Evolutionary conservation across 176 grass and related monocot species (phyloP).

Genomic region (Musa acuminata): DNA sequence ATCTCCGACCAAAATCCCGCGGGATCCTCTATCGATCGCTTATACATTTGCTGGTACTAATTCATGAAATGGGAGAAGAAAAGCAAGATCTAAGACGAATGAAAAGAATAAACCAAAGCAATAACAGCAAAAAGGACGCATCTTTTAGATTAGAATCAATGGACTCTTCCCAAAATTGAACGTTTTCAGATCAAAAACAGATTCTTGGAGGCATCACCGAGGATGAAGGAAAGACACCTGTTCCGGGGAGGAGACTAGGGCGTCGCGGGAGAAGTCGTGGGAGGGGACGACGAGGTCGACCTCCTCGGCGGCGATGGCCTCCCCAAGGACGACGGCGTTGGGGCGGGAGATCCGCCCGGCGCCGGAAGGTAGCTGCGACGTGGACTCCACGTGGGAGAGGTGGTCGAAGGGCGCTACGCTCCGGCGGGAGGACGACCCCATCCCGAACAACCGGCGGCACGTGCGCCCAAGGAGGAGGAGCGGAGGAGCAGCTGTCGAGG

Average conservation of each 20-base stretch:
- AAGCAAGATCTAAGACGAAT: background rate
- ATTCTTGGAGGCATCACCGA: background rate
- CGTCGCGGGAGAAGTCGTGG: conserved; percentile 45
- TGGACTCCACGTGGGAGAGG: conserved; percentile 54
- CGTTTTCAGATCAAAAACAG: background rate
- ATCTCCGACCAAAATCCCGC: conserved; percentile 77
- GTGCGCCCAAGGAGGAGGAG: background rate
- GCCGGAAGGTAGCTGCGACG: conserved; percentile 54
- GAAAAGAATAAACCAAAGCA: background rate
- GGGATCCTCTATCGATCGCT: conserved; percentile 58
- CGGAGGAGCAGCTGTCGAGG: background rate
- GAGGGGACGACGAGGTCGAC: conserved; percentile 54
- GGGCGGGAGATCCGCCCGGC: conserved; percentile 42
- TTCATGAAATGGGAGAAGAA: conserved; percentile 22
- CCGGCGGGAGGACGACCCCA: background rate
- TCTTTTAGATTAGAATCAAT: background rate
- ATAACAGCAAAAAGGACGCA: background rate
- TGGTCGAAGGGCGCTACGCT: background rate
- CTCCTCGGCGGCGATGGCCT: conserved; percentile 53
- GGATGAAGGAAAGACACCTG: conserved; percentile 29
- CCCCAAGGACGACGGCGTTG: conserved; percentile 64
- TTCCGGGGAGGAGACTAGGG: conserved; percentile 62
- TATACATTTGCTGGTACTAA: conserved; percentile 75
- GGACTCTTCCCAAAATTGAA: background rate
- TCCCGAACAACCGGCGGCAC: background rate